Evolutionary conservation across 1,284 basidiomycete genomes (phyloP), one percentile per base, ranked within the genome.

Genomic region (Naganishia albida): DNA sequence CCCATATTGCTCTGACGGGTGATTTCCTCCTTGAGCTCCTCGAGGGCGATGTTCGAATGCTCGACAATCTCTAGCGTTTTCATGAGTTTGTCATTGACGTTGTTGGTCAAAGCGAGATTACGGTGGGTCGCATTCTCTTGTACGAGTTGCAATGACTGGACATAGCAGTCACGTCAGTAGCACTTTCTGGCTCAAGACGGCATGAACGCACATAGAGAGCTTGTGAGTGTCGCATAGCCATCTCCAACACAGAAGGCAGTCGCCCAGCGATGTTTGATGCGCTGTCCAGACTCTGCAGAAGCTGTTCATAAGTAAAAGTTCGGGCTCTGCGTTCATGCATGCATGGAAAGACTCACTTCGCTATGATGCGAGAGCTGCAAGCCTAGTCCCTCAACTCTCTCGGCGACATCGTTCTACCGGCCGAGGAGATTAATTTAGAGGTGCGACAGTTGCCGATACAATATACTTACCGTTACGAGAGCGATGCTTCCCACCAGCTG

Each of bases 21-120:
- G 18, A 59, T 44, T 26, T 44, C 50, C 15, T 50, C 55, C 23
- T 44, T 53, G 49, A 65, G 40, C 15, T 60, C 55, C 10, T 59
- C 55, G 28, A 65, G 44, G 2, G 64, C 49, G 23, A 15, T 15
- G 23, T 50, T 28, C 3, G 64, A 52, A 13, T 23, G 23, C 10
- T 30, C 26, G 20, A 56, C 64, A 10, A 50, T 44, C 13, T 49
- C 49, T 8, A 53, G 44, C 23, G 64, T 59, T 30, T 30, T 30
- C 18, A 20, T 12, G 6, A 65, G 48, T 25, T 39, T 43, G 12
- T 52, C 49, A 18, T 38, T n/a, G 3, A 65, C 44, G 4, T 20
- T 3, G 7, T 23, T 15, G n/a, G 56, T 28, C n/a, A 60, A 23
- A 8, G 53, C 43, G 18, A 44, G 18, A 16, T 52, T 48, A 13